phyloP scores from a whole-genome alignment of 1,284 basidiomycete genomes.

The Fomitiporia mediterranea region DNA sequence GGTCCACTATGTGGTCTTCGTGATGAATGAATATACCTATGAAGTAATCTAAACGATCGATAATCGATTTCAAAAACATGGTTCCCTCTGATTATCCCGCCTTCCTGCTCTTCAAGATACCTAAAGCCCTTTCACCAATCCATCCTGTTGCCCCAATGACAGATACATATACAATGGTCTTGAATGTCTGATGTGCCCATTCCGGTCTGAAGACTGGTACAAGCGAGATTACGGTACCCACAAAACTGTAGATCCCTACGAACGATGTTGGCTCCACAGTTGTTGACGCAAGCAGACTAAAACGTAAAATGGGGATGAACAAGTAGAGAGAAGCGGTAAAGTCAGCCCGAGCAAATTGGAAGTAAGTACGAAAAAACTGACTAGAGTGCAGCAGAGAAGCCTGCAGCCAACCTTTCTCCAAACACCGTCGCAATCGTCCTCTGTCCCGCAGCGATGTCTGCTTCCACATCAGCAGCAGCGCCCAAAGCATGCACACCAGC shows the following conservation, averaged over 20 bases:
- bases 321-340: too few species aligned
- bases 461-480: slow-evolving; percentile 25
- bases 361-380: slow-evolving; percentile 17
- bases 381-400: slow-evolving; percentile 23
- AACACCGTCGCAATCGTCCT: slow-evolving; percentile 25
- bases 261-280: slow-evolving; percentile 11
- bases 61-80: too few species aligned
- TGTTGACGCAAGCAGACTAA: slow-evolving; percentile 2
- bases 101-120: not conserved
- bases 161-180: slow-evolving; percentile 19
- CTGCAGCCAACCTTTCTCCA: slow-evolving; percentile 21
- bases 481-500: slow-evolving; percentile 26
- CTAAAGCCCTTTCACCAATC: slow-evolving; percentile 15
- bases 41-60: too few species aligned
- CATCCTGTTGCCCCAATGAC: slow-evolving; percentile 18
- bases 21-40: too few species aligned
- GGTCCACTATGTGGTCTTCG: too few species aligned
- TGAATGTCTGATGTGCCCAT: slow-evolving; percentile 19
- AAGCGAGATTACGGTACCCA: slow-evolving; percentile 16
- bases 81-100: too few species aligned
- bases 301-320: not conserved
- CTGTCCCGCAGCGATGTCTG: slow-evolving; percentile 24
- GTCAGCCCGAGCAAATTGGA: not conserved
- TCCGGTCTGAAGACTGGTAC: slow-evolving; percentile 13
- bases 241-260: slow-evolving; percentile 14